These are phyloP conservation scores for Thermoascus crustaceus DNA, from an alignment of 2,329 filamentous ascomycete genomes.

Conservation along the genomic window DNA sequence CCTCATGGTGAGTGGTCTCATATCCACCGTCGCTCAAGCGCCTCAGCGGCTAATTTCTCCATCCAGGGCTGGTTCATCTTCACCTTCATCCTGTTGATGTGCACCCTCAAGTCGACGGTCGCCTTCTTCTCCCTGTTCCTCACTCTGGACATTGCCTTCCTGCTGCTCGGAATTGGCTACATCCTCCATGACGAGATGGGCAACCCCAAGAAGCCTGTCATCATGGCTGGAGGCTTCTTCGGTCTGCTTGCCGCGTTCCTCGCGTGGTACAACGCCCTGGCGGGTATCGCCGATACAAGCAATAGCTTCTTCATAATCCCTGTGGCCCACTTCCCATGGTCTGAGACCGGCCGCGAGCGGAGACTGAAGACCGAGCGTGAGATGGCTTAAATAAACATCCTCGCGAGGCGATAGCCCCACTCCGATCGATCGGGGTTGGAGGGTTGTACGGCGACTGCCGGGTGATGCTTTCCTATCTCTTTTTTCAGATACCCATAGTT, in stretches of 20 bases:
- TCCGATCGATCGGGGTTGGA: too few relatives aligned
- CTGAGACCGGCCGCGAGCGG: slow-evolving; percentile 60
- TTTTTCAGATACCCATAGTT: slow-evolving; percentile 27
- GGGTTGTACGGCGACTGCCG: neutral
- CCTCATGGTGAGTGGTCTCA: slow-evolving; percentile 46
- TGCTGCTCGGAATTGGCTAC: slow-evolving; percentile 61
- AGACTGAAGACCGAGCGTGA: slow-evolving; percentile 48
- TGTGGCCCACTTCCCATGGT: slow-evolving; percentile 93
- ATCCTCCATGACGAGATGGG: slow-evolving; percentile 43
- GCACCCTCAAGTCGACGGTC: slow-evolving; percentile 67
- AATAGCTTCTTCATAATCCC: slow-evolving; percentile 88
- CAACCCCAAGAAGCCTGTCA: slow-evolving; percentile 41
- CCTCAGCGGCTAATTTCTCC: slow-evolving; percentile 7
- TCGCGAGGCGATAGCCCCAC: too few relatives aligned
- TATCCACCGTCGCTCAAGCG: neutral
- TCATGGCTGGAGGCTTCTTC: slow-evolving; percentile 68
- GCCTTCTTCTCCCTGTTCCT: slow-evolving; percentile 74
- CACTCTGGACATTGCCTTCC: slow-evolving; percentile 65
- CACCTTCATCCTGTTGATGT: slow-evolving; percentile 64
- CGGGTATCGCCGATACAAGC: slow-evolving; percentile 63
- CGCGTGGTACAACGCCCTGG: slow-evolving; percentile 81
- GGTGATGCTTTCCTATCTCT: slow-evolving; percentile 10
- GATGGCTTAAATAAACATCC: slow-evolving; percentile 21
- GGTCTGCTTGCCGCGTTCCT: slow-evolving; percentile 73
- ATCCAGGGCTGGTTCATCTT: slow-evolving; percentile 73